A percentile compares a stretch with the other conserved stretches of the same genome.
phyloP scores from a whole-genome alignment of 2,329 filamentous ascomycete genomes.

The Teratosphaeria gauchensis region DNA sequence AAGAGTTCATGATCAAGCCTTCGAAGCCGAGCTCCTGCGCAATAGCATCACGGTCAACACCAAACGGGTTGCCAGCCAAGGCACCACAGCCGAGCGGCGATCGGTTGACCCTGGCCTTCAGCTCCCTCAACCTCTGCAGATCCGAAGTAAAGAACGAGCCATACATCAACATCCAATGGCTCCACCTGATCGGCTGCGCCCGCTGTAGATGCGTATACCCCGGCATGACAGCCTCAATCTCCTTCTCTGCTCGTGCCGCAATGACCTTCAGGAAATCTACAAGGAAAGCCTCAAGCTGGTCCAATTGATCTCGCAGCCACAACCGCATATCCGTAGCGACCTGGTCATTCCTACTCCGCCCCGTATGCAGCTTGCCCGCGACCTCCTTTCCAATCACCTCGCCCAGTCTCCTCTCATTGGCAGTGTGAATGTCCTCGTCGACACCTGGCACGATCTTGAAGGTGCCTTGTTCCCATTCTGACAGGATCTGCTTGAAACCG shows the following conservation, averaged over 20 bases:
- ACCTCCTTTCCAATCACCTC: slow-evolving; percentile 81
- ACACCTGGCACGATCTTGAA: slow-evolving; percentile 39
- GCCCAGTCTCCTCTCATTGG: slow-evolving; percentile 47
- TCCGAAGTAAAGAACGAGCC: slow-evolving; percentile 62
- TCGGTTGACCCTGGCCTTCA: slow-evolving; percentile 63
- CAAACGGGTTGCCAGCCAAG: slow-evolving; percentile 72
- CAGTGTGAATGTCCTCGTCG: slow-evolving; percentile 47
- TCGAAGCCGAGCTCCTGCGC: slow-evolving; percentile 74
- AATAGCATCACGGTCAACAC: slow-evolving; percentile 70
- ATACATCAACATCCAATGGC: slow-evolving; percentile 71
- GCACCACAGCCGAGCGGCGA: slow-evolving; percentile 65
- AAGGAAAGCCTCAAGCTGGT: slow-evolving; percentile 58
- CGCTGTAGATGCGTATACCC: slow-evolving; percentile 83
- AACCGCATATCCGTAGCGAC: slow-evolving; percentile 83
- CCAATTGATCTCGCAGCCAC: slow-evolving; percentile 71
- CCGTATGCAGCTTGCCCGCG: slow-evolving; percentile 83
- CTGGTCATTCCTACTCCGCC: slow-evolving; percentile 80
- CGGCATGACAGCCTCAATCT: slow-evolving; percentile 73
- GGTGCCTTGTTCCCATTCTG: slow-evolving; percentile 38
- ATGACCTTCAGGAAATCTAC: slow-evolving; percentile 61
- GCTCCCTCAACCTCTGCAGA: slow-evolving; percentile 65
- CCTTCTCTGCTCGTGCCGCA: slow-evolving; percentile 58
- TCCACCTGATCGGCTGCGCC: slow-evolving; percentile 71
- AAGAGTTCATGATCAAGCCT: slow-evolving; percentile 63
- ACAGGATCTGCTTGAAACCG: slow-evolving; percentile 52